Conservation (phyloP, 352 stramenopile species). For the Phytophthora lateralis region DNA sequence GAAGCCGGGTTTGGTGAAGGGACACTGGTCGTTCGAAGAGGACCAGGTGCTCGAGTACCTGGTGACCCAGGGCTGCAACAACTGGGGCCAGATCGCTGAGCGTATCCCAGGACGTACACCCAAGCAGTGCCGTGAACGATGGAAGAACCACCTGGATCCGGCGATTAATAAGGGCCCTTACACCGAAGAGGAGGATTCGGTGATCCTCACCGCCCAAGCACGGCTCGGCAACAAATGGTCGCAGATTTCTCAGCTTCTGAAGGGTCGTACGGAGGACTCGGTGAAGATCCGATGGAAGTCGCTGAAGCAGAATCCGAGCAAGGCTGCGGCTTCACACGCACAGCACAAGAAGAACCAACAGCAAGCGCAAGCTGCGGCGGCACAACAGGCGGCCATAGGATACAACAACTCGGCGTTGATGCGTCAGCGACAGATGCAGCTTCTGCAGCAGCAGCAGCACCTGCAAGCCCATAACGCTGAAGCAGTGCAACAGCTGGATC, state of each 20-base stretch:
- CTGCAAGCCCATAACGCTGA: slow-evolving; percentile 67
- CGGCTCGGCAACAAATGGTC: slow-evolving; percentile 96
- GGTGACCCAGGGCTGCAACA: slow-evolving; percentile 90
- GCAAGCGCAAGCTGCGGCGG: slow-evolving; percentile 45
- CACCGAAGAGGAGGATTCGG: slow-evolving; percentile 93
- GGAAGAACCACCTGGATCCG: slow-evolving; percentile 90
- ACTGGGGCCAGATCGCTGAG: slow-evolving; percentile 94
- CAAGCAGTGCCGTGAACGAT: slow-evolving; percentile 92
- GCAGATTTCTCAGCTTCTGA: slow-evolving; percentile 94
- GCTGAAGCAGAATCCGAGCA: slow-evolving; percentile 85
- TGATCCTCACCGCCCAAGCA: slow-evolving; percentile 91
- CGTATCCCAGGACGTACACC: slow-evolving; percentile 92
- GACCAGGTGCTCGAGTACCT: slow-evolving; percentile 93
- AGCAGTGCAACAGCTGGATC: slow-evolving; percentile 65
- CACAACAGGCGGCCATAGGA: slow-evolving; percentile 50
- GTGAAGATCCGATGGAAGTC: slow-evolving; percentile 95
- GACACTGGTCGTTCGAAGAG: slow-evolving; percentile 95
- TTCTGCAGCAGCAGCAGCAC: slow-evolving; percentile 77
- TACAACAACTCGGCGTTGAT: slow-evolving; percentile 72
- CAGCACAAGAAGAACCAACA: slow-evolving; percentile 85
- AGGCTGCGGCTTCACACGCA: slow-evolving; percentile 73
- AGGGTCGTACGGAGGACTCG: slow-evolving; percentile 92
- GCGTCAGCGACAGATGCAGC: slow-evolving; percentile 68
- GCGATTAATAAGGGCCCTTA: slow-evolving; percentile 96
- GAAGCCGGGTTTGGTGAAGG: slow-evolving; percentile 95